Evolutionary conservation across 2,329 filamentous ascomycete genomes (phyloP).

Genomic region (Clarireedia monteithiana): DNA sequence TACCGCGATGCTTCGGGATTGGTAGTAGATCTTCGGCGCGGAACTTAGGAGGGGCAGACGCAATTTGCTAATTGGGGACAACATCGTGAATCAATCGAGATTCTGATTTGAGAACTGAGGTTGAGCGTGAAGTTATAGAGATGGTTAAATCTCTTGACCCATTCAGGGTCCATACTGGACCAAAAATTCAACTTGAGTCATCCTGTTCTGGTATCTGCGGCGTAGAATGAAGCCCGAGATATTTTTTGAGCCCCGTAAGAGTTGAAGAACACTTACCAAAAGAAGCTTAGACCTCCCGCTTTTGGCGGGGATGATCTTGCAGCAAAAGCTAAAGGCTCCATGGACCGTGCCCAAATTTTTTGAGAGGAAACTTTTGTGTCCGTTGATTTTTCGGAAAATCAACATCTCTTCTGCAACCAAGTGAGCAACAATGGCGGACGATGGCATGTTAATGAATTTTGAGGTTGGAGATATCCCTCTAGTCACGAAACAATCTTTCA

Average conservation of each 20-base stretch:
- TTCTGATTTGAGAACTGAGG: background rate
- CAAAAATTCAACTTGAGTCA: constrained; percentile 15
- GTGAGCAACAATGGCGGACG: constrained; percentile 66
- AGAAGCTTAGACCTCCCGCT: constrained; percentile 18
- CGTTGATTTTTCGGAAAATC: constrained; percentile 1
- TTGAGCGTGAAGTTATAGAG: background rate
- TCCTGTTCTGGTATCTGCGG: constrained; percentile 27
- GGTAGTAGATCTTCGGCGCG: constrained; percentile 1
- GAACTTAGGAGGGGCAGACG: background rate
- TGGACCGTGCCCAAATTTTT: constrained; percentile 6
- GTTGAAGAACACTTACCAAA: background rate
- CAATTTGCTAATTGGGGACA: background rate
- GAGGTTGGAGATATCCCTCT: constrained; percentile 62
- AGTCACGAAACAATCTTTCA: constrained; percentile 57
- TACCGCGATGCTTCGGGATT: constrained; percentile 13
- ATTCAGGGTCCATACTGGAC: constrained; percentile 22
- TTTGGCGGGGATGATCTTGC: background rate
- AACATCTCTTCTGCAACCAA: background rate
- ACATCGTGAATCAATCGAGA: background rate
- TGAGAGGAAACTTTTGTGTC: constrained; percentile 15
- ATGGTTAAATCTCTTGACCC: constrained; percentile 2
- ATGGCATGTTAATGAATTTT: constrained; percentile 93
- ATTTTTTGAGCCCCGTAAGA: constrained; percentile 7
- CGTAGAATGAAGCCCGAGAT: constrained; percentile 25
- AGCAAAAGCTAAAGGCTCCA: too few species aligned